Evolutionary conservation across 352 stramenopile species (phyloP).

Genomic region (Phytopythium ostracodes): DNA sequence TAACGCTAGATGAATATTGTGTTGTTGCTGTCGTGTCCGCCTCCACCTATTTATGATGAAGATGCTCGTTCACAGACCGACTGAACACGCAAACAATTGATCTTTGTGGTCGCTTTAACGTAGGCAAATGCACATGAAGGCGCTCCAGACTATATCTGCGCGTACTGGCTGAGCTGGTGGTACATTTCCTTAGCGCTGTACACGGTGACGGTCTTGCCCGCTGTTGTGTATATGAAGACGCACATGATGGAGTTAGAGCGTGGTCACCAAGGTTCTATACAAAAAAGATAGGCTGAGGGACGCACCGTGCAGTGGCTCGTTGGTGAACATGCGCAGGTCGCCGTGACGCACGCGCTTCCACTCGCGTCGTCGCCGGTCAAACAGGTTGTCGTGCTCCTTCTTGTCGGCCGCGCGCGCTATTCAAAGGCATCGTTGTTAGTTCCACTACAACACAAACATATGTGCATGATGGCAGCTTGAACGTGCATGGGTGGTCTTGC

Average conservation of each 20-base stretch:
- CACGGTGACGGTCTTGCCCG: slow-evolving; percentile 60
- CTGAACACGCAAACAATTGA: neutral
- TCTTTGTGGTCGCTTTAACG: no score
- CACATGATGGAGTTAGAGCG: no score
- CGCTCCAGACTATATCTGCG: slow-evolving; percentile 33
- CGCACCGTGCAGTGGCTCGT: slow-evolving; percentile 61
- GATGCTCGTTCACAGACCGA: neutral
- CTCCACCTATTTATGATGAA: neutral
- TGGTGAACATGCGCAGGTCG: slow-evolving; percentile 70
- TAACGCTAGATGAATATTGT: neutral
- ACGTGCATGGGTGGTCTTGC: slow-evolving; percentile 57
- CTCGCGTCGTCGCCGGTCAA: slow-evolving; percentile 60
- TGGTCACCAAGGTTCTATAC: no score
- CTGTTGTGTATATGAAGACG: slow-evolving; percentile 12
- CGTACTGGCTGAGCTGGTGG: slow-evolving; percentile 69
- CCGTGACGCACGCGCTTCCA: slow-evolving; percentile 72
- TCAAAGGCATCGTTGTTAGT: neutral
- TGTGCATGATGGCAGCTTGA: neutral
- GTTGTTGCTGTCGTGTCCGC: neutral
- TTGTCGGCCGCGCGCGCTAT: slow-evolving; percentile 68
- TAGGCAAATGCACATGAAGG: neutral
- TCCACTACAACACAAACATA: neutral
- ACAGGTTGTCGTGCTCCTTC: slow-evolving; percentile 72
- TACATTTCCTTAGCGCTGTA: slow-evolving; percentile 79
- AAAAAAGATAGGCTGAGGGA: no score